A percentile compares a stretch with the other conserved stretches of the same genome.
These are phyloP conservation scores for Acanthochlamys bracteata DNA, from an alignment of 106 monocot genomes.

Conservation along the genomic window DNA sequence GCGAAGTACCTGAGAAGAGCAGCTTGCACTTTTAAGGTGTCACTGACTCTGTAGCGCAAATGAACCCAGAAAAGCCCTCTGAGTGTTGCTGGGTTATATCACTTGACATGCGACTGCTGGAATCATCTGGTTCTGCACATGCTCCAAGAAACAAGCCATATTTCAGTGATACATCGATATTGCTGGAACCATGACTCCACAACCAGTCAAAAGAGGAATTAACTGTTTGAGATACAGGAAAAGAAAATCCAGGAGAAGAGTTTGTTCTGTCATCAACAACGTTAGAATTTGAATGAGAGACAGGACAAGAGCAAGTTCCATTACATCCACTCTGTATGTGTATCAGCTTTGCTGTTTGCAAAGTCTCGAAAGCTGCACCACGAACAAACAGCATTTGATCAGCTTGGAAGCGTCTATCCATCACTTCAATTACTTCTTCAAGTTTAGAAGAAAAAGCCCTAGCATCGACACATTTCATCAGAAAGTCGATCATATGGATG, in stretches of 20 bases:
- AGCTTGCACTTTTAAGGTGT: conserved; percentile 10
- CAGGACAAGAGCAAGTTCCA: conserved; percentile 34
- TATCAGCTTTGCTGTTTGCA: conserved; percentile 54
- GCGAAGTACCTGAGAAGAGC: conserved; percentile 50
- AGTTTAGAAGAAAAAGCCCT: conserved; percentile 62
- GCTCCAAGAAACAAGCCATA: conserved; percentile 53
- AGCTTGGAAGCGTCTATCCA: conserved; percentile 56
- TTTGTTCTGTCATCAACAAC: conserved; percentile 17
- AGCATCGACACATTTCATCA: conserved; percentile 86
- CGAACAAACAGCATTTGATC: conserved; percentile 77
- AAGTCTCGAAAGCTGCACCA: conserved; percentile 81
- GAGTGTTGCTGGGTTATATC: conserved; percentile 15
- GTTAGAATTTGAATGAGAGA: conserved; percentile 22
- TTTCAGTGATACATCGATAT: conserved; percentile 71
- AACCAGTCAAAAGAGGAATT: conserved; percentile 57
- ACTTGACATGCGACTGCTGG: conserved; percentile 1
- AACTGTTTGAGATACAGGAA: conserved; percentile 70
- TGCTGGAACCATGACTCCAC: conserved; percentile 40
- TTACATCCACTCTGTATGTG: conserved; percentile 41
- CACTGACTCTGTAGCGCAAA: conserved; percentile 7
- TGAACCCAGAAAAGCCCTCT: conserved; percentile 54
- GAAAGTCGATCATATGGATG: conserved; percentile 91
- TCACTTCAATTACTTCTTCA: conserved; percentile 38
- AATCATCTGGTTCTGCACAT: conserved; percentile 12
- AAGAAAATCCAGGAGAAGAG: conserved; percentile 28